Conservation (phyloP, 2,329 filamentous ascomycete species). For the Capronia epimyces region DNA sequence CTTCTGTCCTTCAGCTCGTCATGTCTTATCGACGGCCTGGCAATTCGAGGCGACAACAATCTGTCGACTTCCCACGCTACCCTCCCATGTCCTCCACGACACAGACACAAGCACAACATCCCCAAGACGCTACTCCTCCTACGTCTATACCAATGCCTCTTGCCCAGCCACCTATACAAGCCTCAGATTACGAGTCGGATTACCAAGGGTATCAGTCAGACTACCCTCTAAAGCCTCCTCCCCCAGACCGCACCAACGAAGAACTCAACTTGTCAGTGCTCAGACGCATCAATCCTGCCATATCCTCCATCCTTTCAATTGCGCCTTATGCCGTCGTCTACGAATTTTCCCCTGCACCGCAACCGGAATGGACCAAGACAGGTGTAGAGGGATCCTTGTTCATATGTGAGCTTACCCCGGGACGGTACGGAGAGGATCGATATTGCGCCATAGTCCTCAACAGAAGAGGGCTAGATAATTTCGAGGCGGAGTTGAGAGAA, state of each 20-base stretch:
- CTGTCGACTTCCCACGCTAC: slow-evolving; percentile 28
- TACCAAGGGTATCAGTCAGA: slow-evolving; percentile 47
- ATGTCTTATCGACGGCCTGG: slow-evolving; percentile 25
- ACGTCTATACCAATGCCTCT: slow-evolving; percentile 1
- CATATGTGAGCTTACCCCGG: slow-evolving; percentile 60
- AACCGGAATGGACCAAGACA: slow-evolving; percentile 71
- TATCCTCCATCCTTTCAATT: slow-evolving; percentile 68
- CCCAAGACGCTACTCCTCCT: slow-evolving; percentile 3
- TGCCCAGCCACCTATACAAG: slow-evolving; percentile 9
- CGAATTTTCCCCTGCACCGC: slow-evolving; percentile 60
- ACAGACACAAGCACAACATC: slow-evolving; percentile 14
- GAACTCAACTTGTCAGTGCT: slow-evolving; percentile 85
- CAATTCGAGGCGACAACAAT: slow-evolving; percentile 26
- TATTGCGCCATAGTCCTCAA: slow-evolving; percentile 65
- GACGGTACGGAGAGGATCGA: slow-evolving; percentile 43
- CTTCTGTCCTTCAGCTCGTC: background rate
- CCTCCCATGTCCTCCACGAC: slow-evolving; percentile 20
- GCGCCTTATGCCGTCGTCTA: slow-evolving; percentile 85
- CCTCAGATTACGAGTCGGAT: slow-evolving; percentile 62
- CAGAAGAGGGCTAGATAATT: slow-evolving; percentile 64
- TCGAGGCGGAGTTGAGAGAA: slow-evolving; percentile 57
- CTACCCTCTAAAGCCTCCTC: slow-evolving; percentile 37
- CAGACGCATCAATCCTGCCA: slow-evolving; percentile 69
- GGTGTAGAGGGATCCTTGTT: slow-evolving; percentile 85
- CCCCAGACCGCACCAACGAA: slow-evolving; percentile 62